Evolutionary conservation across 768 basidiomycete genomes (phyloP).

Genomic region (Phlegmacium glaucopus): DNA sequence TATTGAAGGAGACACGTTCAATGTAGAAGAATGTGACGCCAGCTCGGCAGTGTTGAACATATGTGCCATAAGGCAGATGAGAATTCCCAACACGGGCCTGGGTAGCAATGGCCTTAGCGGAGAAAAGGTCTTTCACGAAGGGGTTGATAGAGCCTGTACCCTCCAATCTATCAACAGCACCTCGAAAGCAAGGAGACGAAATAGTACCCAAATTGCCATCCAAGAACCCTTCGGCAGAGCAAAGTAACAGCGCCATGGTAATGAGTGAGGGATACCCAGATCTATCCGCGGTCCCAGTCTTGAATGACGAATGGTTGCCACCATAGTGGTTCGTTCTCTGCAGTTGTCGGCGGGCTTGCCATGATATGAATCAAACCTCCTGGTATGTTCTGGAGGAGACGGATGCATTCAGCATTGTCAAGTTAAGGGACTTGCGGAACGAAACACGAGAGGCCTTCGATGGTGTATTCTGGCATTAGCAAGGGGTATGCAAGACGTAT

Average conservation of each 20-base stretch:
- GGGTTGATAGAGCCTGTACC: constrained; percentile 82
- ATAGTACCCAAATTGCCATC: constrained; percentile 81
- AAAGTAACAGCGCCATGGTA: constrained; percentile 89
- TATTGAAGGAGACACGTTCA: constrained; percentile 74
- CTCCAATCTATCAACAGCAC: constrained; percentile 56
- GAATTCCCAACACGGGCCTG: constrained; percentile 78
- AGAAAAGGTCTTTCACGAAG: constrained; percentile 89
- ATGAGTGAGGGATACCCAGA: constrained; percentile 82
- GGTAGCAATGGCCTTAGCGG: constrained; percentile 84
- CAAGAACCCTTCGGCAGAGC: constrained; percentile 87
- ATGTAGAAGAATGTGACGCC: constrained; percentile 57
- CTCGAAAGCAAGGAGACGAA: constrained; percentile 88
- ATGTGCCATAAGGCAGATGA: constrained; percentile 95
- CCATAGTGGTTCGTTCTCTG: constrained; percentile 94
- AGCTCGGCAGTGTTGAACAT: constrained; percentile 83
- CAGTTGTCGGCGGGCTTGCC: constrained; percentile 82
- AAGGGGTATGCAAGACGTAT: too few species aligned
- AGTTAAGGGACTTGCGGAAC: constrained; percentile 77
- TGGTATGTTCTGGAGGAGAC: constrained; percentile 79
- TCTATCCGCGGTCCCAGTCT: constrained; percentile 70
- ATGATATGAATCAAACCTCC: constrained; percentile 96
- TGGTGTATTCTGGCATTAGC: constrained; percentile 86
- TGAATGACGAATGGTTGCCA: constrained; percentile 90
- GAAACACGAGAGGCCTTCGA: constrained; percentile 72
- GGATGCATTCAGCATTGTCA: constrained; percentile 88